Percentiles rank a stretch among this genome's conserved stretches.
Evolutionary conservation across 768 basidiomycete genomes (phyloP).

Genomic region (Naematelia encephala): DNA sequence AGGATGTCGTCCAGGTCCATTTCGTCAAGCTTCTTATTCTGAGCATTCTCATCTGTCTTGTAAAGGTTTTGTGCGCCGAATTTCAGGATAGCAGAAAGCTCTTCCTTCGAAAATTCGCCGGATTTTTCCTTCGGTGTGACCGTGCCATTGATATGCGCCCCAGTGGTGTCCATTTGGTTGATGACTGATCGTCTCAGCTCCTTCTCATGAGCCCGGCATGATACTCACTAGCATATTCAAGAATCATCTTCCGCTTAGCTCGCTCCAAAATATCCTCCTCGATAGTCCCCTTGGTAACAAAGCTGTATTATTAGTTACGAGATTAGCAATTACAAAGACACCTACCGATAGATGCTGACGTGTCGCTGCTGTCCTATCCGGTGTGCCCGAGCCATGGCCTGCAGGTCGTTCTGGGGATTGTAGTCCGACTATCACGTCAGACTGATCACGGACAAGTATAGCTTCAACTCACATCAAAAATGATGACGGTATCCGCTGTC

Average conservation of each 20-base stretch:
- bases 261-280: slow-evolving; percentile 98
- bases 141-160: slow-evolving; percentile 80
- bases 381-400: slow-evolving; percentile 99
- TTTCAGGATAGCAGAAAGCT: slow-evolving; percentile 93
- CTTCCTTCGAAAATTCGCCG: slow-evolving; percentile 67
- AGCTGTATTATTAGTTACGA: slow-evolving; percentile 41
- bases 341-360: slow-evolving; percentile 84
- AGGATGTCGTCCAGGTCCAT: slow-evolving; percentile 99
- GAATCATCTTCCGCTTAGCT: slow-evolving; percentile 98
- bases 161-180: slow-evolving; percentile 99
- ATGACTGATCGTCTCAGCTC: slow-evolving; percentile 66
- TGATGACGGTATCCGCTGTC: slow-evolving; percentile 97
- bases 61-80: slow-evolving; percentile 99
- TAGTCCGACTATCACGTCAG: slow-evolving; percentile 71
- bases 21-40: slow-evolving; percentile 93
- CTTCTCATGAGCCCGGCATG: not conserved
- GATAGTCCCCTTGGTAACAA: slow-evolving; percentile 98
- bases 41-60: slow-evolving; percentile 90
- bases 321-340: not conserved
- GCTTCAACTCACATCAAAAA: slow-evolving; percentile 66
- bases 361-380: slow-evolving; percentile 98
- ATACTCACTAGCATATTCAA: slow-evolving; percentile 95
- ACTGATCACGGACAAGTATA: not conserved
- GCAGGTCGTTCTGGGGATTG: slow-evolving; percentile 98
- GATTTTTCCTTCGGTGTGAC: slow-evolving; percentile 54